These are phyloP conservation scores for Fusarium begoniae DNA, from an alignment of 2,329 filamentous ascomycete genomes.

Conservation along the genomic window DNA sequence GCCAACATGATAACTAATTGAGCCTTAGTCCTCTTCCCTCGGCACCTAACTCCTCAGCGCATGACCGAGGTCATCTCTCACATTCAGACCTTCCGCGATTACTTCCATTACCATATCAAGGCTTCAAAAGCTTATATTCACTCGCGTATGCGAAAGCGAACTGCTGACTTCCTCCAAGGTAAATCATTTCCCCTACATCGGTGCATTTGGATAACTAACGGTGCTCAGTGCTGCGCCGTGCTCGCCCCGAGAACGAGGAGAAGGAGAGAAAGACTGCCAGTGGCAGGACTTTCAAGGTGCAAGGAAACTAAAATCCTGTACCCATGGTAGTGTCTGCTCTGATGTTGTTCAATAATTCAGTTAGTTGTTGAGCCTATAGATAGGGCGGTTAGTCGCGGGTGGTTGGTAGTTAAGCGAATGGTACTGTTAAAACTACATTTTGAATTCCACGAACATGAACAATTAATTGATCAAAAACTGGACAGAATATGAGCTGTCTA, in stretches of 20 bases:
- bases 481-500: neutral
- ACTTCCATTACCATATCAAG: constrained; percentile 99
- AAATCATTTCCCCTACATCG: constrained; percentile 45
- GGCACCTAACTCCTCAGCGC: constrained; percentile 89
- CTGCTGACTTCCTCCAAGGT: constrained; percentile 98
- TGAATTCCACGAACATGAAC: constrained; percentile 1
- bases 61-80: constrained; percentile 97
- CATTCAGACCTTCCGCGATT: constrained; percentile 99
- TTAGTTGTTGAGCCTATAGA: constrained; percentile 12
- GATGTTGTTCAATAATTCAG: constrained; percentile 12
- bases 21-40: constrained; percentile 84
- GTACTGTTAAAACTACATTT: constrained; percentile 31
- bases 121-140: constrained; percentile 99
- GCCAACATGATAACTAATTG: constrained; percentile 30
- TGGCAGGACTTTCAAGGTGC: constrained; percentile 84
- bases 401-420: constrained; percentile 39
- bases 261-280: constrained; percentile 98
- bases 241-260: constrained; percentile 93
- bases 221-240: constrained; percentile 85
- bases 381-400: constrained; percentile 2
- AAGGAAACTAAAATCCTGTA: constrained; percentile 45
- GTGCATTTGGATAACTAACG: constrained; percentile 38
- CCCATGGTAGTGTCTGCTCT: constrained; percentile 12
- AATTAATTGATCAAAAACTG: neutral
- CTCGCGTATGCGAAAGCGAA: constrained; percentile 96